Conservation (phyloP, 2,329 filamentous ascomycete genomes). For the Colletotrichum sp. region DNA sequence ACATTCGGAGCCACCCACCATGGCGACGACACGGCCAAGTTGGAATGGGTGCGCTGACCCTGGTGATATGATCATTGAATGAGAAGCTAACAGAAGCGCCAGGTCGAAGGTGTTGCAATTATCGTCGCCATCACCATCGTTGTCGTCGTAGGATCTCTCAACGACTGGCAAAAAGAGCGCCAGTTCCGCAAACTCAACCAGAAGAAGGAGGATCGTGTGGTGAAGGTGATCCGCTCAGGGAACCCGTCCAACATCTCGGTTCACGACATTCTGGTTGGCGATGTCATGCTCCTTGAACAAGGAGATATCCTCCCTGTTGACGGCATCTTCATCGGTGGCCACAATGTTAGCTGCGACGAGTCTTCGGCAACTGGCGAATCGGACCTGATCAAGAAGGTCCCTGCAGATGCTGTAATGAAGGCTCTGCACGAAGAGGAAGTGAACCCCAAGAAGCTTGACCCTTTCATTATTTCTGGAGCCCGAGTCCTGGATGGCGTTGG, state of each 20-base stretch:
- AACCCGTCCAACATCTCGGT: constrained; percentile 72
- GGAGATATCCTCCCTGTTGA: constrained; percentile 76
- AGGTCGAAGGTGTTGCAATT: constrained; percentile 84
- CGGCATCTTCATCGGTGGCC: constrained; percentile 67
- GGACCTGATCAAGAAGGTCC: constrained; percentile 71
- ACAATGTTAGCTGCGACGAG: constrained; percentile 68
- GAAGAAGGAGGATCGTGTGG: constrained; percentile 77
- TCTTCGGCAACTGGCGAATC: constrained; percentile 79
- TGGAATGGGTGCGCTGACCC: constrained; percentile 50
- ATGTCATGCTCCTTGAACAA: constrained; percentile 76
- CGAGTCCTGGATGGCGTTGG: constrained; percentile 62
- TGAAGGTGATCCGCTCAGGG: constrained; percentile 79
- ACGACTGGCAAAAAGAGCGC: constrained; percentile 83
- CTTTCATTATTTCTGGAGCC: constrained; percentile 83
- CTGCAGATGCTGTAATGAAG: constrained; percentile 62
- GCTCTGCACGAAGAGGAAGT: constrained; percentile 54
- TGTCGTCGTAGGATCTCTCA: constrained; percentile 76
- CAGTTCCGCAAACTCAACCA: constrained; percentile 82
- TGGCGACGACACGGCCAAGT: constrained; percentile 54
- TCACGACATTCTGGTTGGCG: constrained; percentile 74
- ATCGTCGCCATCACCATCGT: constrained; percentile 80
- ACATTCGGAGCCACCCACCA: constrained; percentile 62
- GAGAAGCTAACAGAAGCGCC: constrained; percentile 33
- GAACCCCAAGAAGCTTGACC: constrained; percentile 64
- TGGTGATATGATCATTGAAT: background rate